Conservation (phyloP, 139 green algal genomes). For the Chlorella sp. region DNA sequence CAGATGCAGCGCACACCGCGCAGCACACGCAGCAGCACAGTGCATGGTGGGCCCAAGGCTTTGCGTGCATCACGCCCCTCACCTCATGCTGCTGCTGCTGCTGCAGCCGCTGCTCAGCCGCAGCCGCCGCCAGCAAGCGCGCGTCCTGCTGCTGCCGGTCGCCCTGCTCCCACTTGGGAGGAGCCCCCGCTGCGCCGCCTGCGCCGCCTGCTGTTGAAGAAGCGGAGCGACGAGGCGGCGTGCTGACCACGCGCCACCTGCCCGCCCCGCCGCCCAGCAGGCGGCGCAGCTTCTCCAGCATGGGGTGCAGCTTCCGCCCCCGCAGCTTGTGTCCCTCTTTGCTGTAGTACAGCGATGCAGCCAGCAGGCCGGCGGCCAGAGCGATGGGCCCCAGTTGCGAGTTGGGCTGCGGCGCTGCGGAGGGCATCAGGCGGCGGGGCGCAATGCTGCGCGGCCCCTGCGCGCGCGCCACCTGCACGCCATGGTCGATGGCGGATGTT, state of each 20-base stretch:
- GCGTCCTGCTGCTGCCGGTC: constrained; percentile 11
- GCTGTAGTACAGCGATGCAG: not conserved
- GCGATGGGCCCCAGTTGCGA: not conserved
- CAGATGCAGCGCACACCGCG: not conserved
- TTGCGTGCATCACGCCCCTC: not conserved
- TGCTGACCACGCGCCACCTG: not conserved
- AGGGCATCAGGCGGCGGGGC: not conserved
- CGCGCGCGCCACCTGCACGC: not conserved
- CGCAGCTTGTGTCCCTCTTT: constrained; percentile 19
- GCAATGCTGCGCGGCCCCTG: not conserved
- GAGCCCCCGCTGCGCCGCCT: not conserved
- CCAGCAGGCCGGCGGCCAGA: not conserved
- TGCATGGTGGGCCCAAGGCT: too few species aligned
- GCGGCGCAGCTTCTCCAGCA: constrained; percentile 4
- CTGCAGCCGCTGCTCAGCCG: constrained; percentile 19
- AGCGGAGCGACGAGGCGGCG: too few species aligned
- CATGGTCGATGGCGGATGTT: too few species aligned
- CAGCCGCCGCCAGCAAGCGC: not conserved
- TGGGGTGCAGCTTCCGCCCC: not conserved
- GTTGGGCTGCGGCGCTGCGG: not conserved
- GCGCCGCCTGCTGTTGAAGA: not conserved
- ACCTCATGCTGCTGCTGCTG: not conserved
- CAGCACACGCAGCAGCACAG: not conserved
- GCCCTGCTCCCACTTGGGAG: not conserved
- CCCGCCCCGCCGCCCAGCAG: not conserved